Conservation (phyloP, 768 basidiomycete species). For the Suillus luteus region DNA sequence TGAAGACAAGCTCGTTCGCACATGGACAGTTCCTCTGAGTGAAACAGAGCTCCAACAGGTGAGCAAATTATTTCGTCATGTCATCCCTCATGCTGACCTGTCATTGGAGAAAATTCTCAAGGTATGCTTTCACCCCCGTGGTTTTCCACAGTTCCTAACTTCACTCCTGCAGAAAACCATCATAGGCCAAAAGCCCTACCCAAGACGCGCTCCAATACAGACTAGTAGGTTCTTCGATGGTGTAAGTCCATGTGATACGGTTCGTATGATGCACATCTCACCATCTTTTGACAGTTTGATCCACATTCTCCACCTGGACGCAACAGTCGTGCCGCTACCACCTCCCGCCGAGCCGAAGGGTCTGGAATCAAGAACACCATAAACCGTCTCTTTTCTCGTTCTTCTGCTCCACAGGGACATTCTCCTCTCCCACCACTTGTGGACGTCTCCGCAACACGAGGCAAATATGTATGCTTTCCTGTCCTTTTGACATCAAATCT, state of each 20-base stretch:
- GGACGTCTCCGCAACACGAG: background rate
- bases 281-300: background rate
- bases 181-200: background rate
- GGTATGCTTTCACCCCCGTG: background rate
- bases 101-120: background rate
- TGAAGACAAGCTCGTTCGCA: background rate
- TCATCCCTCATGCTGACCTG: background rate
- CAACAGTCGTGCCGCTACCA: background rate
- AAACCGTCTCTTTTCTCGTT: background rate
- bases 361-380: background rate
- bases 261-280: background rate
- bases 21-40: background rate
- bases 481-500: background rate
- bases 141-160: background rate
- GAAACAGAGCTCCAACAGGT: background rate
- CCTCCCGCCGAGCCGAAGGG: background rate
- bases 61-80: background rate
- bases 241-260: background rate
- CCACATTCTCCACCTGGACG: background rate
- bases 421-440: background rate
- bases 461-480: background rate
- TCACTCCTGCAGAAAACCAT: background rate
- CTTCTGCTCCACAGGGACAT: background rate
- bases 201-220: background rate
- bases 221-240: background rate